Evolutionary conservation across 1,139 yeast species (phyloP).

Genomic region (Blastobotrys serpentis): DNA sequence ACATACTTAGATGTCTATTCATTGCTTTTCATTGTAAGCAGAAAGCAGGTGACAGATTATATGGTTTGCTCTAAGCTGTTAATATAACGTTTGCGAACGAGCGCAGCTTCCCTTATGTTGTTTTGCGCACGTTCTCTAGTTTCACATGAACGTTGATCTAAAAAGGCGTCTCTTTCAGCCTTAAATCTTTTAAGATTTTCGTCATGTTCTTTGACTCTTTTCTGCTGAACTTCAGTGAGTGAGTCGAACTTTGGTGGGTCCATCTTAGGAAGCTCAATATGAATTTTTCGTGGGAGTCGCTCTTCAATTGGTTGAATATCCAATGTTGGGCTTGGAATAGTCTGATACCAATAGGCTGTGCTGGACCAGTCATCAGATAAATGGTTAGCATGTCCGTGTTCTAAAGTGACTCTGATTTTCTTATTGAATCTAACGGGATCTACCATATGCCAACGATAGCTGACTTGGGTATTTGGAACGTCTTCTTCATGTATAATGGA

Average conservation of each 20-base stretch:
- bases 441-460: slow-evolving; percentile 10
- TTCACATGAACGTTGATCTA: neutral
- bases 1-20: too few relatives aligned
- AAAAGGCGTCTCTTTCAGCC: neutral
- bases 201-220: slow-evolving; percentile 3
- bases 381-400: slow-evolving; percentile 11
- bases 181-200: neutral
- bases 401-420: slow-evolving; percentile 7
- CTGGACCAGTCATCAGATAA: slow-evolving; percentile 11
- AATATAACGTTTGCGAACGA: neutral
- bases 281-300: neutral
- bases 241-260: neutral
- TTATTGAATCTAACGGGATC: slow-evolving; percentile 8
- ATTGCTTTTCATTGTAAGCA: too few relatives aligned
- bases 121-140: neutral
- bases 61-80: slow-evolving; percentile 4
- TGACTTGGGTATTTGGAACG: slow-evolving; percentile 11
- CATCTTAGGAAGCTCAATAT: neutral
- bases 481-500: slow-evolving; percentile 13
- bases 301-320: slow-evolving; percentile 6
- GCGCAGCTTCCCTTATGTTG: neutral
- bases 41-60: too few relatives aligned
- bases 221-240: neutral
- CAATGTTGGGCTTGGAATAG: slow-evolving; percentile 1
- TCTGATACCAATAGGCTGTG: slow-evolving; percentile 11